Base-by-base conservation (phyloP, 345 rosid genomes). In the Hibiscus trionum region DNA sequence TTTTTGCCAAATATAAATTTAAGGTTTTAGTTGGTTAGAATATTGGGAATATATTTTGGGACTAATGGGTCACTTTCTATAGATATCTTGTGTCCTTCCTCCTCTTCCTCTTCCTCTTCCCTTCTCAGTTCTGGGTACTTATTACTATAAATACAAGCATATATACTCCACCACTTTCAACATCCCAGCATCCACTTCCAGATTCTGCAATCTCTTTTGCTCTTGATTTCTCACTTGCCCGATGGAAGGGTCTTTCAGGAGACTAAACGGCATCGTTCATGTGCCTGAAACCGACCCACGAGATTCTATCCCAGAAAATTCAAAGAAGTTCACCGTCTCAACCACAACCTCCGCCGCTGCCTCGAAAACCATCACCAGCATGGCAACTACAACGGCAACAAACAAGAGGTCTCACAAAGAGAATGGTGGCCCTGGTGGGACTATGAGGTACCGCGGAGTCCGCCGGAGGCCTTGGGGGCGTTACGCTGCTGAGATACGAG, bases 391-490 rank as follows among this genome's bases (percentile, higher is more conserved):
- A 29, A 33, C 52, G 50, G 17, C 73, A 66, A 37, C 53, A 49
- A 86, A 79, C 73, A 88, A 88, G 35, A 77, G 80, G 44, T 16
- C 82, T 6, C 60, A 80, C 50, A 85, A 80, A 66, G 80, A 82
- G 7, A 55, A 60, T 12, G 81, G 80, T 17, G 61, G 64, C 11
- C 11, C 76, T 5, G 78, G 58, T 17, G 61, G 80, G 5, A 79
- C 83, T 66, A 86, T 86, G 68, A 81, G 93, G 81, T 95, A 92
- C 88, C 97, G 98, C 3, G 99, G 99, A 0, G 99, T 95, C 6
- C 88, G 98, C 4, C 81, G 97, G 7, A 80, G 99, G 61, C 99
- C 99, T 0, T 95, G 99, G 97, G 99, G 97, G 0, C 89, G 97
- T 1, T 94, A 85, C 10, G 97, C 98, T 2, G 97, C 97, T 1